These are phyloP conservation scores for Hibiscus tridactylites DNA, from an alignment of 345 rosid genomes.

Conservation along the genomic window DNA sequence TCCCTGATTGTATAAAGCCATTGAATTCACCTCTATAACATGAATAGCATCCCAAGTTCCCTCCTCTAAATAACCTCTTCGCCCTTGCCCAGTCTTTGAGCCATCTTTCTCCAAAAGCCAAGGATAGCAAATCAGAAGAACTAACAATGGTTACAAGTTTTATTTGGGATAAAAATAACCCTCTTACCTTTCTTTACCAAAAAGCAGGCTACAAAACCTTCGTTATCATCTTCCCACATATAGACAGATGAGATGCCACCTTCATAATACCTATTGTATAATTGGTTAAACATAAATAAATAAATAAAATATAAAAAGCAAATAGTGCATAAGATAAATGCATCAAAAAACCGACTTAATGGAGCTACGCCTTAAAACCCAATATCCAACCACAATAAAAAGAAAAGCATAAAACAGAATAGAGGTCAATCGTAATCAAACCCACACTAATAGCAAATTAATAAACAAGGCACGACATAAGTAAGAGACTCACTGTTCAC, in stretches of 20 bases:
- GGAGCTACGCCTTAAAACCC: not conserved
- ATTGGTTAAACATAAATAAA: constrained; percentile 23
- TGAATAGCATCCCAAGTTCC: constrained; percentile 99
- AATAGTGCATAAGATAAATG: not conserved
- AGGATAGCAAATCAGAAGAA: constrained; percentile 14
- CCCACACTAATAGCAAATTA: not conserved
- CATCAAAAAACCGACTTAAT: not conserved
- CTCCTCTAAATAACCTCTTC: constrained; percentile 88
- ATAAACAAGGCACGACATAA: constrained; percentile 43
- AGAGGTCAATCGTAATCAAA: not conserved
- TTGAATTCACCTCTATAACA: constrained; percentile 63
- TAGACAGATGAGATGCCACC: constrained; percentile 97
- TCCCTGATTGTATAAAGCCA: not conserved
- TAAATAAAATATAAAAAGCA: not conserved
- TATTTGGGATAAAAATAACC: constrained; percentile 2
- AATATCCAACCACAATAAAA: not conserved
- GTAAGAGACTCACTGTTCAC: constrained; percentile 99
- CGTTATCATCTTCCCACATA: constrained; percentile 94
- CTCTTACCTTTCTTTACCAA: constrained; percentile 84
- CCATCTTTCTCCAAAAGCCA: constrained; percentile 48
- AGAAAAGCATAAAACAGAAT: not conserved
- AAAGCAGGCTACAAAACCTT: constrained; percentile 88
- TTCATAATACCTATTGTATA: constrained; percentile 74
- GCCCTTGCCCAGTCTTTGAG: constrained; percentile 85
- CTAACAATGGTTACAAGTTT: not conserved